Conservation (phyloP, 2,329 filamentous ascomycete species). For the Colletotrichum trifolii region DNA sequence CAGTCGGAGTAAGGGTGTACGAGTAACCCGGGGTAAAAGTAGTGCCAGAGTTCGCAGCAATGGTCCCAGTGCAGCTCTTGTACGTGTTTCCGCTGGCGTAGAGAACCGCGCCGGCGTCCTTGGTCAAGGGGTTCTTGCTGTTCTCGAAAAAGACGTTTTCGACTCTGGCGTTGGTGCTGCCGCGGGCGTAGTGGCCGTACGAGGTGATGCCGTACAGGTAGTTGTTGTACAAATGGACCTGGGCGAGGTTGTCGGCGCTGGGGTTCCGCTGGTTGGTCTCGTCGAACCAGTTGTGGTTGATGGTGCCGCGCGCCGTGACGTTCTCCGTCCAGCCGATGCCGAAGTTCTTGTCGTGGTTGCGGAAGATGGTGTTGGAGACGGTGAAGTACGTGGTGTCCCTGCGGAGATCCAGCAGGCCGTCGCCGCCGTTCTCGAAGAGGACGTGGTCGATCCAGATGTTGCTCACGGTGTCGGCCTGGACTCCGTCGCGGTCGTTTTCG, state of each 20-base stretch:
- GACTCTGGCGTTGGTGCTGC: conserved; percentile 29
- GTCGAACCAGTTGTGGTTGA: conserved; percentile 38
- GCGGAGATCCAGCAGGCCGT: conserved; percentile 36
- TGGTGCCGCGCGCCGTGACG: conserved; percentile 32
- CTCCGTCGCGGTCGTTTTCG: conserved; percentile 31
- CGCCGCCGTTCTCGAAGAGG: conserved; percentile 33
- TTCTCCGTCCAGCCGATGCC: conserved; percentile 39
- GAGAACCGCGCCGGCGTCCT: conserved; percentile 10
- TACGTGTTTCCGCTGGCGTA: conserved; percentile 25
- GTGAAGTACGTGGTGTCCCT: conserved; percentile 38
- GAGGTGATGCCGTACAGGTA: conserved; percentile 32
- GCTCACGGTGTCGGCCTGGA: conserved; percentile 34
- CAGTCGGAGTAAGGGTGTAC: conserved; percentile 24
- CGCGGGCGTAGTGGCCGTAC: conserved; percentile 37
- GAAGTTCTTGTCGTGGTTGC: conserved; percentile 38
- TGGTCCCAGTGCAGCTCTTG: conserved; percentile 28
- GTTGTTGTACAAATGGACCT: conserved; percentile 38
- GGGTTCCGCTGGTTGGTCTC: conserved; percentile 37
- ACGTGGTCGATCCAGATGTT: conserved; percentile 39
- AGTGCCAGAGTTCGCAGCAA: conserved; percentile 27
- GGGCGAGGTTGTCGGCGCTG: conserved; percentile 33
- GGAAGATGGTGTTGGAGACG: conserved; percentile 38
- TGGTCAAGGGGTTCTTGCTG: conserved; percentile 31
- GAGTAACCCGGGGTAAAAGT: conserved; percentile 27
- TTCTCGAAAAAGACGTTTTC: conserved; percentile 38